Conservation (phyloP, 441 rosid genomes). For the Breynia disticha region DNA sequence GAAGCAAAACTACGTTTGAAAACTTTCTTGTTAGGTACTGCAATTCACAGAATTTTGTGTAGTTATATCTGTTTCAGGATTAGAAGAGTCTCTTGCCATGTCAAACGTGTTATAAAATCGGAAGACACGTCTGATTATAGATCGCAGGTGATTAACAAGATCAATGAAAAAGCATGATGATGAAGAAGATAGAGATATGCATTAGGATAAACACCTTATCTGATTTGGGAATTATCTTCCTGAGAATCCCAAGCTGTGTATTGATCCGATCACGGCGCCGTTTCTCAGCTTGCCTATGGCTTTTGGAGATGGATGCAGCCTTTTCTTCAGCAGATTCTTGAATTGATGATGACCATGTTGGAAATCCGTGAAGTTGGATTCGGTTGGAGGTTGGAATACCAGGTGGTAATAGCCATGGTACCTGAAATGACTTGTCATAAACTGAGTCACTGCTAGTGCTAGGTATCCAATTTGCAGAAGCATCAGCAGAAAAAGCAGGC, state of each 20-base stretch:
- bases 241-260: slow-evolving; percentile 66
- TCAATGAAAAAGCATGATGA: background rate
- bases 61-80: too few relatives aligned
- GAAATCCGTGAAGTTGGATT: slow-evolving; percentile 14
- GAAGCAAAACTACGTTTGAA: too few relatives aligned
- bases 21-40: too few relatives aligned
- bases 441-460: slow-evolving; percentile 10
- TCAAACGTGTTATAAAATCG: too few relatives aligned
- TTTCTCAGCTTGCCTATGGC: slow-evolving; percentile 93
- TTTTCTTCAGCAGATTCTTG: slow-evolving; percentile 33
- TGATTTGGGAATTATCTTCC: slow-evolving; percentile 78
- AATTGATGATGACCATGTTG: slow-evolving; percentile 23
- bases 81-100: too few relatives aligned
- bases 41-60: too few relatives aligned
- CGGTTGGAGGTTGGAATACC: slow-evolving; percentile 15
- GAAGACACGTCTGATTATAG: too few relatives aligned
- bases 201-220: slow-evolving; percentile 49
- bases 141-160: background rate
- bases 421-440: slow-evolving; percentile 14
- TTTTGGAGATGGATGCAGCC: slow-evolving; percentile 45
- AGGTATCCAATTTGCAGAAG: slow-evolving; percentile 23
- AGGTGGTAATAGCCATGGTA: slow-evolving; percentile 27
- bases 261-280: slow-evolving; percentile 82
- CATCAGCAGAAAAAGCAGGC: slow-evolving; percentile 15
- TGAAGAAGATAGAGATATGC: background rate